Evolutionary conservation across 1,284 basidiomycete genomes (phyloP), one percentile per base, ranked within the genome.

Genomic region (Cryptococcus maquisensis): DNA sequence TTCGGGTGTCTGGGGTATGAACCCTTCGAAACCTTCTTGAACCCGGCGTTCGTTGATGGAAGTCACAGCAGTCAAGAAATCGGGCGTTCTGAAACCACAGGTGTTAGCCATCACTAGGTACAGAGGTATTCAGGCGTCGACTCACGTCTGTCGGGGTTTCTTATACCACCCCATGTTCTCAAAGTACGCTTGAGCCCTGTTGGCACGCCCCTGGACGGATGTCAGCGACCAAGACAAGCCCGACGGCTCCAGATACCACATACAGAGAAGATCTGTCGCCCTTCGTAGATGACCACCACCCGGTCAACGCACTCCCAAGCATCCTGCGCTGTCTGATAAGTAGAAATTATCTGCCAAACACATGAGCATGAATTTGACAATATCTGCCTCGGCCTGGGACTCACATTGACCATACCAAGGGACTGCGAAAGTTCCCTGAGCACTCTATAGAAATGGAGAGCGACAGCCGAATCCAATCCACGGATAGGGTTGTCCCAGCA

Each of bases 391-490:
- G n/a, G 39, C 9, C 28, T 10, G 28, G n/a, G n/a, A 40, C 39
- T 12, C 9, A 40, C 39, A 21, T 40, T 40, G 39, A 20, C 39
- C 39, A 40, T 40, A 18, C 39, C 39, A n/a, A 40, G 21, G 21
- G 39, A 40, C 21, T 15, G n/a, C n/a, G 39, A 40, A 9, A 40
- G 39, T n/a, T 40, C 39, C 21, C 16, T n/a, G n/a, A 40, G 21
- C n/a, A 40, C 39, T 21, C 21, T 40, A 21, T 40, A 40, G 18
- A 52, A 59, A 18, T 40, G 21, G 8, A 90, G 78, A 0, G 89
- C 88, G 24, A 88, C 90, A 15, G 84, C 85, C 1, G 89, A 86
- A 62, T 92, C 89, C 47, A 93, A 79, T 49, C 90, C 90, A 45
- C 88, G 81, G 1, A 88, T 89, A 0, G 86, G 86, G 63, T 88